These are phyloP conservation scores for Niveomyces coronatus DNA, from an alignment of 2,329 filamentous ascomycete genomes.

Conservation along the genomic window DNA sequence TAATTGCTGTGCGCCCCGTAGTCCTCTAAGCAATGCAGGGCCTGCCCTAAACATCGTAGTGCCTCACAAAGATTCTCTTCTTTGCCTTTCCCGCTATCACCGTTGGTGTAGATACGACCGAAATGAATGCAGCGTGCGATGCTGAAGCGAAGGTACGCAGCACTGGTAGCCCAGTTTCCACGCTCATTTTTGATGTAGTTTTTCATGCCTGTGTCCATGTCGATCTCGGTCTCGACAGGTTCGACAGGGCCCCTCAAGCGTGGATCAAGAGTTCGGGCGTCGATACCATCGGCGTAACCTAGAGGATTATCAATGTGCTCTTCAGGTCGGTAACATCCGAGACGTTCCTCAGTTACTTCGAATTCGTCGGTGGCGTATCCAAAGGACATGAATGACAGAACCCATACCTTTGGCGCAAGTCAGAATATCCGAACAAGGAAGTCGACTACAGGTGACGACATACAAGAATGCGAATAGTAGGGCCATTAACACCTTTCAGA, in stretches of 20 bases:
- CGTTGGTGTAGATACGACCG: conserved; percentile 63
- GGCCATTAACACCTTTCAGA: conserved; percentile 66
- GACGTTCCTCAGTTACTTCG: conserved; percentile 69
- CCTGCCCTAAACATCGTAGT: conserved; percentile 64
- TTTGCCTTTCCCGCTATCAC: conserved; percentile 48
- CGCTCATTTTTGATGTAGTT: conserved; percentile 95
- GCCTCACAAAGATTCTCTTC: conserved; percentile 75
- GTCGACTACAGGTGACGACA: conserved; percentile 7
- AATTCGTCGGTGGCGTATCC: conserved; percentile 82
- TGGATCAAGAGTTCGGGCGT: conserved; percentile 72
- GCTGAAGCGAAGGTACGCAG: conserved; percentile 72
- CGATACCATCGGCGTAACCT: conserved; percentile 74
- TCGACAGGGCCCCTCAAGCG: conserved; percentile 73
- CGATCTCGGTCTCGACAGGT: conserved; percentile 61
- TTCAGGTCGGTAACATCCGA: conserved; percentile 73
- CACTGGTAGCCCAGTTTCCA: conserved; percentile 80
- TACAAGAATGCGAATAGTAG: conserved; percentile 66
- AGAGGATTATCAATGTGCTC: conserved; percentile 68
- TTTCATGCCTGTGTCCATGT: conserved; percentile 84
- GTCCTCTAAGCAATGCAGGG: conserved; percentile 68
- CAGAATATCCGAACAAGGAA: not conserved
- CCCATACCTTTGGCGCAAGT: conserved; percentile 47
- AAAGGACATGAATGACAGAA: conserved; percentile 71
- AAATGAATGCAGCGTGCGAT: conserved; percentile 66
- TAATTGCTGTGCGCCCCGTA: conserved; percentile 77